Evolutionary conservation across 2,329 filamentous ascomycete genomes (phyloP), one percentile per base, ranked within the genome.

Genomic region (Trichoderma citrinoviride): DNA sequence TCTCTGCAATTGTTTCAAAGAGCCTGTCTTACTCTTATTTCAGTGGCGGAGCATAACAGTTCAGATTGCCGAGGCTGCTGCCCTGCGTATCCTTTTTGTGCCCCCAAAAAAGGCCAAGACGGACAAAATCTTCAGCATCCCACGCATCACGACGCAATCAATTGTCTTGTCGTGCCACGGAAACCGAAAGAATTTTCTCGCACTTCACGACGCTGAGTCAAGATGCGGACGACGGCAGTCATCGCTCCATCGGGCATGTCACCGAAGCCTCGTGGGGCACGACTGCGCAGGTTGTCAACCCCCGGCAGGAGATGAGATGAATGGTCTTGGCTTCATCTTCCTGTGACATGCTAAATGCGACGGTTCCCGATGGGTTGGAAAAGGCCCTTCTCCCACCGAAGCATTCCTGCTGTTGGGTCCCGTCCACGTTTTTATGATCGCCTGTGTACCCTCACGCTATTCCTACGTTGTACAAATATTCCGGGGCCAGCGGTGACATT

Each of bases 241-340:
- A 29, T 49, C 27, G 21, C 61, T 64, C 49, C 40, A 47, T 64
- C 41, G 41, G 52, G 61, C 23, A 21, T 21, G 29, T 56, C 33
- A 19, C 61, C 61, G 61, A 54, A 17, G 27, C 25, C 44, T 27
- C 58, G 58, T 54, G 58, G 58, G 58, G 58, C 58, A 8, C 33
- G 33, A 5, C 46, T 43, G 40, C 37, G 49, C 58, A 33, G 23
- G 49, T 54, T 40, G 25, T 54, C n/a, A 10, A 17, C 58, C 58
- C 58, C 40, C 53, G 49, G 49, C 58, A 61, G 23, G 25, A 46
- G 41, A 47, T 58, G 21, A 37, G 58, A 61, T 46, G 58, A 61
- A 19, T 27, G 19, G 21, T 23, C 17, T 41, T 46, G 40, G 40
- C 23, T 29, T 58, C 55, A 47, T 58, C 29, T 58, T 25, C 19